Base-by-base conservation (phyloP, 257 asterid genomes). In the Nicotiana paniculata region DNA sequence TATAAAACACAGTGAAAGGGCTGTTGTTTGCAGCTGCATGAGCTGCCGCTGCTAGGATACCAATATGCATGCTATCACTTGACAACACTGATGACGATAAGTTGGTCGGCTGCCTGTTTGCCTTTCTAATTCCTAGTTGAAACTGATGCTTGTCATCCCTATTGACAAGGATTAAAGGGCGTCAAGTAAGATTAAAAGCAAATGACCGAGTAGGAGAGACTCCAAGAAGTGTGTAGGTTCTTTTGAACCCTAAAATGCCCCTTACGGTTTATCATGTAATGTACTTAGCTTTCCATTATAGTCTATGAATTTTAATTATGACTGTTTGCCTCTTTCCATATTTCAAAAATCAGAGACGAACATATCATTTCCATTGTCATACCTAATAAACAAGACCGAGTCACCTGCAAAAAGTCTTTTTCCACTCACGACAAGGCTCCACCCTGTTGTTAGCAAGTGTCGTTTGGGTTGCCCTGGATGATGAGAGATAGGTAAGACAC, bases 31-130 rank as follows among this genome's bases (percentile, higher is more conserved):
- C 97, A 79, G 99, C 97, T 30, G 99, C 99, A 85, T 96, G 99
- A 69, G 99, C 98, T 13, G 98, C 99, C 85, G 99, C 99, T 79
- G 98, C 99, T 81, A 96, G 94, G 85, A 96, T 90, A 15, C 99
- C 99, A 5, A 96, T 94, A 84, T 94, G 99, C 97, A 96, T 94
- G 90, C 99, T 96, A 80, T 96, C 98, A 67, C 97, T 93, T 11
- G 98, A 96, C 82, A 96, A 87, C 43, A 96, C 98, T 6, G 98
- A 94, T 5, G 99, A 96, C 9, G 99, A 94, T 74, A 96, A 88
- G n/a, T 97, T 92, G 11, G 97, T 87, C 76, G 91, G 99, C 87
- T 94, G 98, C 88, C 97, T 90, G 72, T 89, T 91, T 54, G 98
- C 97, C 77, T 90, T 90, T 63, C 97, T 84, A 82, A 93, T 93